A percentile compares a stretch with the other conserved stretches of the same genome.
Evolutionary conservation across 2,329 filamentous ascomycete species (phyloP).

Genomic region (Periconia digitata): DNA sequence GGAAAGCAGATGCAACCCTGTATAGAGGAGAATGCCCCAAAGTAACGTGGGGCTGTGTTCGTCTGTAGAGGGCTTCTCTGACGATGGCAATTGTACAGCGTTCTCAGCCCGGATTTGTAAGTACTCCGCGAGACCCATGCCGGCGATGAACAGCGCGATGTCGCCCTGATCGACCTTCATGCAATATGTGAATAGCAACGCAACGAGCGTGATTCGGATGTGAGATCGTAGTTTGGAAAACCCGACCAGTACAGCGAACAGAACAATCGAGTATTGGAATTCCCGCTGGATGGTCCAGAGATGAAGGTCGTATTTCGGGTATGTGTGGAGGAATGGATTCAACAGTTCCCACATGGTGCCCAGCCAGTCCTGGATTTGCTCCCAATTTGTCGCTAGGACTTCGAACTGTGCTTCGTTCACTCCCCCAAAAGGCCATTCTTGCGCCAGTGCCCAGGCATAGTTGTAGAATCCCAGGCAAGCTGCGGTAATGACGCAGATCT

Average conservation of each 20-base stretch:
- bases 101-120: constrained; percentile 16
- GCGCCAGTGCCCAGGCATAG: constrained; percentile 9
- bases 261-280: constrained; percentile 25
- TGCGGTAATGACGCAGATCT: constrained; percentile 42
- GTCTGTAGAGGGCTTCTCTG: not conserved
- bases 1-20: constrained; percentile 56
- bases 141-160: constrained; percentile 24
- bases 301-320: constrained; percentile 24
- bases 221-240: constrained; percentile 14
- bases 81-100: not conserved
- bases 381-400: constrained; percentile 9
- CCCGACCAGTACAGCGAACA: constrained; percentile 22
- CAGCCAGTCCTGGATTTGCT: constrained; percentile 18
- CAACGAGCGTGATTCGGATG: constrained; percentile 12
- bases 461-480: constrained; percentile 19
- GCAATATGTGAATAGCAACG: constrained; percentile 18
- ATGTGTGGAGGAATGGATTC: constrained; percentile 15
- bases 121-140: constrained; percentile 22
- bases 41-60: not conserved
- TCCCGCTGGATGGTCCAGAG: constrained; percentile 31
- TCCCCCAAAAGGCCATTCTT: constrained; percentile 21
- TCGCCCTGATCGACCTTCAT: constrained; percentile 18
- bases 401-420: constrained; percentile 13
- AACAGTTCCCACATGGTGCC: constrained; percentile 16
- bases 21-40: constrained; percentile 40